Evolutionary conservation across 352 stramenopile genomes (phyloP).

Genomic region (Globisporangium megalacanthum): DNA sequence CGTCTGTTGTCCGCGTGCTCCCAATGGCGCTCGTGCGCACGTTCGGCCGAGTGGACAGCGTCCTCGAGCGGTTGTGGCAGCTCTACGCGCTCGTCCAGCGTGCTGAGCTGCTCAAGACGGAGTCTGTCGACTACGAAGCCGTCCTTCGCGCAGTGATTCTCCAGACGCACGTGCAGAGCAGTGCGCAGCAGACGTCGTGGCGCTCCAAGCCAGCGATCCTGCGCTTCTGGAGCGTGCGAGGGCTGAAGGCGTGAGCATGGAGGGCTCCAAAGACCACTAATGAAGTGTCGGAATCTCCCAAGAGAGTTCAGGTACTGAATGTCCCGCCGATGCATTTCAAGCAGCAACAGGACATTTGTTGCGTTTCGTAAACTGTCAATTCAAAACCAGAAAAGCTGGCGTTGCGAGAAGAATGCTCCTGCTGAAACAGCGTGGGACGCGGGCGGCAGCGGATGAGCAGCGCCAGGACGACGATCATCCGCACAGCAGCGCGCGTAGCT

Average conservation of each 20-base stretch:
- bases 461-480: not conserved
- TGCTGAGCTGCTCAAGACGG: not conserved
- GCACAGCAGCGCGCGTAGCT: not conserved
- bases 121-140: slow-evolving; percentile 1
- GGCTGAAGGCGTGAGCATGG: slow-evolving; percentile 1
- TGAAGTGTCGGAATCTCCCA: too few species aligned
- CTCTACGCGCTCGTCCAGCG: slow-evolving; percentile 1
- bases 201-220: slow-evolving; percentile 6
- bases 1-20: not conserved
- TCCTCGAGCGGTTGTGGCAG: slow-evolving; percentile 10
- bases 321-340: too few species aligned
- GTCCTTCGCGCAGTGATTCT: slow-evolving; percentile 4
- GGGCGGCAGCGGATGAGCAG: too few species aligned
- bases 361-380: too few species aligned
- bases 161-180: slow-evolving; percentile 2
- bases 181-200: not conserved
- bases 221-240: slow-evolving; percentile 12
- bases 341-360: not conserved
- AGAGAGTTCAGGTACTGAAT: not conserved
- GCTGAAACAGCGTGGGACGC: slow-evolving; percentile 18
- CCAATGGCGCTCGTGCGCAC: slow-evolving; percentile 2
- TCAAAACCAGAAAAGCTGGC: too few species aligned
- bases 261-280: too few species aligned
- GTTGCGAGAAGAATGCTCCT: slow-evolving; percentile 38
- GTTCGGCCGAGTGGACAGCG: slow-evolving; percentile 3